Evolutionary conservation across 1,284 basidiomycete species (phyloP), one percentile per base, ranked within the genome.

Genomic region (Rhodotorula sp.): DNA sequence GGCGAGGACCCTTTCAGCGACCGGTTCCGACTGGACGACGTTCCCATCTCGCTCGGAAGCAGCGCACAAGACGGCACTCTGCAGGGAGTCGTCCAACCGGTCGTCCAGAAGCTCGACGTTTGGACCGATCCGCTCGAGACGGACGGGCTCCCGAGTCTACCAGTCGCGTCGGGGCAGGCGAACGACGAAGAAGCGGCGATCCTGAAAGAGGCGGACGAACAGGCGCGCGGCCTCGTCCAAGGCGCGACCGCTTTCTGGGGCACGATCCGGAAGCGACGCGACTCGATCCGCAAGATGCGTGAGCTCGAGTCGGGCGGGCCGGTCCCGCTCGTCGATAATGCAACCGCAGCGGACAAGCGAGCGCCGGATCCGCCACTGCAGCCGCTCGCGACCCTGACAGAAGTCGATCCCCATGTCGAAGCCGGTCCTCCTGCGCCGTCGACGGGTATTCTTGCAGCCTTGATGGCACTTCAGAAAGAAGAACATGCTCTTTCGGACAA

Each of bases 71-170:
- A 34, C 21, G 52, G 57, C 64, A 57, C 65, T 8, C 16, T 62
- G 15, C 43, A 67, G 12, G 52, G 59, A 0, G 1, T 51, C 7
- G 57, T 51, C 3, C 15, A 29, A 16, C 51, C 58, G 3, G 26
- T 61, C 26, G 58, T 52, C 26, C 14, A 47, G 34, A 39, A 56
- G 43, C 65, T 66, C 43, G 65, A 77, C 18, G 80, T 80, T 16
- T 82, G 80, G 64, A 80, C 83, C 54, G 80, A 80, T 43, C 80
- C 81, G 3, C 81, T 81, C 52, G 83, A 84, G 76, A 80, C 79
- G 56, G 83, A 84, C 64, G 83, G 83, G 2, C 65, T 83, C 57
- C 83, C 83, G 1, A 78, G 74, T 23, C 26, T 56, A 26, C 54
- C 54, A 4, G 60, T 81, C 8, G 52, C 60, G 0, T 74, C 78